Evolutionary conservation across 352 stramenopile genomes (phyloP), one percentile per base, ranked within the genome.

Genomic region (Hyaloperonospora brassicae): DNA sequence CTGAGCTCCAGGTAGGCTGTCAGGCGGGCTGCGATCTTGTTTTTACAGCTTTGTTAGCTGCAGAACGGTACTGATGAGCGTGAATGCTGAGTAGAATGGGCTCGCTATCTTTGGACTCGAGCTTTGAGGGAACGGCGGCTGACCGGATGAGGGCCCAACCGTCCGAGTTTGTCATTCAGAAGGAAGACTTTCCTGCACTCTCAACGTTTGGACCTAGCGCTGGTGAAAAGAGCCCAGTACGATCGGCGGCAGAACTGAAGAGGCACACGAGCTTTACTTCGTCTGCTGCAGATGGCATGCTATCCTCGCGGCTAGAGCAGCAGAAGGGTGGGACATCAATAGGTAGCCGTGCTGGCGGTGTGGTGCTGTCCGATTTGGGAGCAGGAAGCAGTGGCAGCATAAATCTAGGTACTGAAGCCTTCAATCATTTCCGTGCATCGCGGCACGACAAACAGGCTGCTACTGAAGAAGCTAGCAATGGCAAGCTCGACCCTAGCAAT

Each of bases 111-210:
- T 50, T 87, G 49, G 79, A 87, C 46, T 50, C 70, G 27, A 70
- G 60, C 22, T 76, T 73, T n/a, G 68, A 73, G 21, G 61, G 64
- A 39, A 42, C 56, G 1, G 50, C 56, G 8, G 57, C 63, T 31
- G 61, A 72, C 41, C 68, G 72, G 0, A 63, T 72, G 54, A 69
- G 75, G 2, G 62, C 70, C 7, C 75, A 76, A 39, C 70, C 67
- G 25, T 86, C 82, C 7, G 82, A 93, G 59, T 93, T 93, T 70
- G 72, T 86, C 27, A 90, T 93, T 49, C 82, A 93, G 59, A 93
- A 93, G 50, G 82, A 93, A 47, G 82, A 93, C 31, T 93, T 93
- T 48, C 82, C 82, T 10, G 82, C 82, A 21, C 66, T 93, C 2
- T 89, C 79, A n/a, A 75, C 81, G 3, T 87, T 93, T 60, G 63